Evolutionary conservation across 2,329 filamentous ascomycete species (phyloP), one percentile per base, ranked within the genome.

Genomic region (Thermomyces lanuginosus): DNA sequence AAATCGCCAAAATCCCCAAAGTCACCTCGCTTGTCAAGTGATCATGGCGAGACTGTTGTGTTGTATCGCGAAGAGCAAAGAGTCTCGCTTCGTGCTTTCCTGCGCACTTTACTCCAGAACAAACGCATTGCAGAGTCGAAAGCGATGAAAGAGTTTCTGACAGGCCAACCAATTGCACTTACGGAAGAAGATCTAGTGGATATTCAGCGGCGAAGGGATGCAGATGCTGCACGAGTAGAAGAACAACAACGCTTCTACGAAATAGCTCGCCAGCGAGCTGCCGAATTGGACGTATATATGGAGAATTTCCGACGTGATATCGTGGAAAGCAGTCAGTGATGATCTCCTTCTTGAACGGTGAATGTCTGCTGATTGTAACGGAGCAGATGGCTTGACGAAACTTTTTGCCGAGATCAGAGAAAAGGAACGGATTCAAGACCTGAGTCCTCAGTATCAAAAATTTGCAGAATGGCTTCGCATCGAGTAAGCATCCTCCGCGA

Each of bases 401-500:
- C 66, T 98, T 1, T 95, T 98, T 54, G 68, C 77, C 31, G 89
- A 95, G 49, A 92, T 98, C 51, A 79, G 78, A 43, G 75, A 83
- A 30, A 95, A 95, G 58, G 66, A 80, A 33, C 82, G 69, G 3
- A 86, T 98, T 28, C 68, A 72, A 36, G 82, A 93, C 40, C 66
- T 98, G 28, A 92, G 81, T 45, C 76, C 91, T 7, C 84, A 95
- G 49, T 95, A 95, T 51, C 80, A 89, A 45, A 98, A 95, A 50
- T 95, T 98, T 48, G 86, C 86, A 10, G 89, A 98, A 52, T 98
- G 89, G 89, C 61, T 95, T 26, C 76, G 89, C 20, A 98, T 98
- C 44, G 89, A 98, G 58, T 63, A 46, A 27, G 56, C 45, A 4
- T 7, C 16, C 17, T 6, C n/a, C 22, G 5, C 16, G 26, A 10